Conservation (phyloP, 2,329 filamentous ascomycete species). For the Zasmidium angulare region DNA sequence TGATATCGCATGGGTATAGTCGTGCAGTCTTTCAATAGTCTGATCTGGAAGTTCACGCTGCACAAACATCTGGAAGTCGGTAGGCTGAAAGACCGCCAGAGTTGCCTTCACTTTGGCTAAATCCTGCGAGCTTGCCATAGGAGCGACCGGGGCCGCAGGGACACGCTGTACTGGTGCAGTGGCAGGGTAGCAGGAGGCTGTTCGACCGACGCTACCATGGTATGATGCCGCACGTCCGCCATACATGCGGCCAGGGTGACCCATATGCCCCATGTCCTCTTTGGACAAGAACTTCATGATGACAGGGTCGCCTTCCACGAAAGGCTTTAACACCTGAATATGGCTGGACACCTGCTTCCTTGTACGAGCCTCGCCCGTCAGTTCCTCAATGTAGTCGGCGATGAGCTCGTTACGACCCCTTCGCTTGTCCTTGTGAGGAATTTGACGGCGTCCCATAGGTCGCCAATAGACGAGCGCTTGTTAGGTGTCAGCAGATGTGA, state of each 20-base stretch:
- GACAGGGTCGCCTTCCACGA: slow-evolving; percentile 52
- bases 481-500: slow-evolving; percentile 1
- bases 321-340: slow-evolving; percentile 61
- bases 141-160: neutral
- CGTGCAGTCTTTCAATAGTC: slow-evolving; percentile 36
- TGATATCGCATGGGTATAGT: slow-evolving; percentile 38
- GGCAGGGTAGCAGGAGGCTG: slow-evolving; percentile 24
- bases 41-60: slow-evolving; percentile 31
- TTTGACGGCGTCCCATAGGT: slow-evolving; percentile 59
- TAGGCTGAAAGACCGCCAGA: slow-evolving; percentile 30
- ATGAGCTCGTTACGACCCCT: slow-evolving; percentile 64
- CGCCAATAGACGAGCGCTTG: slow-evolving; percentile 53
- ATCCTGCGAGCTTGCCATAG: slow-evolving; percentile 8
- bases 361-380: slow-evolving; percentile 53
- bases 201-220: slow-evolving; percentile 12
- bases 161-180: neutral
- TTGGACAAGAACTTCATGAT: slow-evolving; percentile 47
- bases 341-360: slow-evolving; percentile 66
- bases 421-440: slow-evolving; percentile 47
- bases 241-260: slow-evolving; percentile 11
- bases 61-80: slow-evolving; percentile 44
- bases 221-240: slow-evolving; percentile 5
- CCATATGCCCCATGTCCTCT: slow-evolving; percentile 30
- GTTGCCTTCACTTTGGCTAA: slow-evolving; percentile 21
- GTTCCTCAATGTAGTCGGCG: slow-evolving; percentile 56